Evolutionary conservation across 176 grass and related monocot genomes (phyloP).

Genomic region (Carex kokanica): DNA sequence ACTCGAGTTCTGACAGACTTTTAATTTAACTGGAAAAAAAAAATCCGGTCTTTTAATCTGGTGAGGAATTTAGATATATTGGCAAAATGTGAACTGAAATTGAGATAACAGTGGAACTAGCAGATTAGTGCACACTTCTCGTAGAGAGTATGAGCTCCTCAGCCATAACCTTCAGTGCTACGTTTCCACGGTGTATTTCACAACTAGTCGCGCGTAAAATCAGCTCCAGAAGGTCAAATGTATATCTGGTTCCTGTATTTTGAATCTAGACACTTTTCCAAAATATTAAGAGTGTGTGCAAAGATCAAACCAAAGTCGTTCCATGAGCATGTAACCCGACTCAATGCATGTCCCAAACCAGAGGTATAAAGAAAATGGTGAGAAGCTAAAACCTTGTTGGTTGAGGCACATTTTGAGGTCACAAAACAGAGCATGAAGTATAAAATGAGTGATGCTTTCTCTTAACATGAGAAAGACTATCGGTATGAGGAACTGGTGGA

Average conservation of each 20-base stretch:
- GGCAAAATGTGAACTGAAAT: no score
- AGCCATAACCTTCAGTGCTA: background rate
- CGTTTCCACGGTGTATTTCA: background rate
- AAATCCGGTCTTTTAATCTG: no score
- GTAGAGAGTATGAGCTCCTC: background rate
- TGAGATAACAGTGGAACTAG: no score
- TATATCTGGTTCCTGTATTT: slow-evolving; percentile 76
- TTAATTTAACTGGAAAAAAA: no score
- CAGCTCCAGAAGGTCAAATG: slow-evolving; percentile 36
- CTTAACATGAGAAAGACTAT: background rate
- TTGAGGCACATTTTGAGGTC: slow-evolving; percentile 62
- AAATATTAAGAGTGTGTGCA: slow-evolving; percentile 69
- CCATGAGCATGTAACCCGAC: slow-evolving; percentile 54
- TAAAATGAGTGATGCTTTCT: background rate
- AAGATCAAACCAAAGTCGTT: slow-evolving; percentile 43
- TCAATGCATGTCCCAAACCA: slow-evolving; percentile 41
- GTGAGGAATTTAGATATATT: no score
- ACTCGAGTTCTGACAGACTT: no score
- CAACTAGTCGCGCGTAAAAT: slow-evolving; percentile 21
- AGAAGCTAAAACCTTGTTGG: slow-evolving; percentile 36
- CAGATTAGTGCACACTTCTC: background rate
- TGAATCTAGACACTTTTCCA: slow-evolving; percentile 54
- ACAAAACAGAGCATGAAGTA: slow-evolving; percentile 30
- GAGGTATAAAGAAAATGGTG: slow-evolving; percentile 48
- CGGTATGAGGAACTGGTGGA: slow-evolving; percentile 37